Base-by-base conservation (phyloP, 208 protist genomes). In the Polymyxa betae region DNA sequence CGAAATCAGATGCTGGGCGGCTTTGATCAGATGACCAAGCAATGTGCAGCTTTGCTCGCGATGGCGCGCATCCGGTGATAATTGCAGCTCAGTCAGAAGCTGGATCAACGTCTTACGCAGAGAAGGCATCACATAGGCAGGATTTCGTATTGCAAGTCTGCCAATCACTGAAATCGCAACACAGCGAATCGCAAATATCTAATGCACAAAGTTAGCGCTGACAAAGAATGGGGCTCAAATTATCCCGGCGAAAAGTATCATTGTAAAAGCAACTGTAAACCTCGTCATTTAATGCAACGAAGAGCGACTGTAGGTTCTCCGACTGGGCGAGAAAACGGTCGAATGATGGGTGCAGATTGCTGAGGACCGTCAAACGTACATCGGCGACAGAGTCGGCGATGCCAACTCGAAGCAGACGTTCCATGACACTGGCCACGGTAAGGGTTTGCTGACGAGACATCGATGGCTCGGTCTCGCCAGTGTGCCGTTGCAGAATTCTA, bases 251-350 rank as follows among this genome's bases (percentile, higher is more conserved):
- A 68, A n/a, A 68, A 24, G n/a, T 68, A 68, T n/a, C 24, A 60
- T 24, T 60, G 49, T 5, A 60, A 60, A 60, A 24, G 49, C 5
- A 60, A 29, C 20, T 87, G 77, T 32, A 24, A 45, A 89, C 89
- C 88, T 97, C 95, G 89, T 98, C 97, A 89, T 98, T 97, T 12
- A 98, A 89, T 0, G 95, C 95, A n/a, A 97, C 91, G 52, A 97
- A 97, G n/a, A 98, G 91, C 0, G 89, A 93, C 45, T 95, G 91
- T 0, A 98, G 89, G 90, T 95, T 96, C 44, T 96, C 93, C 5
- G 96, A 92, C 77, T 97, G 94, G 0, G 95, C 94, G 5, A 98
- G 92, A 89, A 96, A 93, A 16, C 93, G 41, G 88, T 98, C 96
- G 88, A 98, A 98, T 5, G 89, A 60, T 0, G 77, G 12, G 24